Evolutionary conservation across 257 asterid genomes (phyloP), one percentile per base, ranked within the genome.

Genomic region (Solanum pimpinellifolium): DNA sequence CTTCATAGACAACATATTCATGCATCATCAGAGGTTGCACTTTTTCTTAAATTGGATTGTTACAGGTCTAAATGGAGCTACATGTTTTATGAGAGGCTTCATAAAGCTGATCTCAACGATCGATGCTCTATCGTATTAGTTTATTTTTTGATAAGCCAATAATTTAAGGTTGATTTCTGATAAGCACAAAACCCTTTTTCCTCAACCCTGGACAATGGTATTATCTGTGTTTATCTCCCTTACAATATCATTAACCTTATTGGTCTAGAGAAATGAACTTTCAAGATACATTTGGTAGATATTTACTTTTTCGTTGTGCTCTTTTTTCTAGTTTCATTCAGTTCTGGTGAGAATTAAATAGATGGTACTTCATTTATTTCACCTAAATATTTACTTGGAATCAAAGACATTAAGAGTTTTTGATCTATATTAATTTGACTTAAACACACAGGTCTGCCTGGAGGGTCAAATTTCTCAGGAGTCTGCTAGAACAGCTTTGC

Each of bases 381-480:
- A 47, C 84, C 68, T 80, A 33, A 47, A 47, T 25, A 47, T 27
- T 80, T 47, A 25, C 85, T 27, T 29, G 68, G 44, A 80, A 49
- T 49, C 85, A 80, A 47, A 80, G 46, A 29, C 44, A 80, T 31
- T 80, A 16, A 29, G 46, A 29, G 69, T 18, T 80, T 29, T 49
- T 29, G 29, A 46, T 2, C 41, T 7, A 29, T 80, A 20, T 80
- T 80, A 25, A 46, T 80, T 27, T 80, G 66, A 29, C 44, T 49
- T 47, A 16, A 80, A 80, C 85, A 46, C 89, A 70, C 86, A 97
- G 98, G 91, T 97, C 77, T 93, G 92, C 87, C 94, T 97, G 23
- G 99, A 97, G 92, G 99, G 99, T 27, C 93, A 97, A 89, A 93
- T 97, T 89, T 97, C 99, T 85, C 93, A 88, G 21, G 89, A 94